Evolutionary conservation across 73 alveolate species (phyloP).

Genomic region (Strombidium stylifer): DNA sequence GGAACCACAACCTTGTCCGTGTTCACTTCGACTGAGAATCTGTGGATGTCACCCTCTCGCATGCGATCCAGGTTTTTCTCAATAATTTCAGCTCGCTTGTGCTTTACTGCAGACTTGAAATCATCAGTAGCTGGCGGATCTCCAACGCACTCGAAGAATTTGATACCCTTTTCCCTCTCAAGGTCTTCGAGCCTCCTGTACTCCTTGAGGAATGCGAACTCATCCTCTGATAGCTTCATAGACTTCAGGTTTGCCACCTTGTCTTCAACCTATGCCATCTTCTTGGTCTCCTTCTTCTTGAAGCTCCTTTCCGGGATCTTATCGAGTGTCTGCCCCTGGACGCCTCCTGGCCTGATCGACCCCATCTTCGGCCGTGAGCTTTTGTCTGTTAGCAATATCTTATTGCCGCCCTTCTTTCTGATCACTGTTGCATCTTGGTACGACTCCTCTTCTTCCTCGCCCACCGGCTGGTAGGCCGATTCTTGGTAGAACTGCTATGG

Average conservation of each 20-base stretch:
- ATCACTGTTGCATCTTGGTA: background rate
- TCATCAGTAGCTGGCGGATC: conserved; percentile 82
- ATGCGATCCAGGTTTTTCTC: conserved; percentile 44
- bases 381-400: too few species aligned
- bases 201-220: conserved; percentile 76
- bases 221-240: conserved; percentile 62
- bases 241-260: conserved; percentile 51
- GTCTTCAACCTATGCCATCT: conserved; percentile 31
- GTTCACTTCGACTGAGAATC: conserved; percentile 72
- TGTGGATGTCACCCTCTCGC: conserved; percentile 67
- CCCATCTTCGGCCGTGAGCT: conserved; percentile 8
- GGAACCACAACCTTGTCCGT: conserved; percentile 78
- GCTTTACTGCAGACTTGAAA: conserved; percentile 4
- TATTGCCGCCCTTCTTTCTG: background rate
- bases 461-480: conserved; percentile 18
- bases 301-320: conserved; percentile 33
- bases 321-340: conserved; percentile 45
- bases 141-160: conserved; percentile 87
- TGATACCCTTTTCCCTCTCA: conserved; percentile 90
- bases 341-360: conserved; percentile 25
- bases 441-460: conserved; percentile 4
- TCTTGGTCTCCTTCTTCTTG: conserved; percentile 5
- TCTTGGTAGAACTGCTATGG: too few species aligned
- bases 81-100: conserved; percentile 11
- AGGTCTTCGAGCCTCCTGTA: conserved; percentile 81